Percentiles rank a stretch among this genome's conserved stretches.
Conservation (phyloP, 225 moss, liverwort and hornwort species). For the Pseudisothecium myosuroides region DNA sequence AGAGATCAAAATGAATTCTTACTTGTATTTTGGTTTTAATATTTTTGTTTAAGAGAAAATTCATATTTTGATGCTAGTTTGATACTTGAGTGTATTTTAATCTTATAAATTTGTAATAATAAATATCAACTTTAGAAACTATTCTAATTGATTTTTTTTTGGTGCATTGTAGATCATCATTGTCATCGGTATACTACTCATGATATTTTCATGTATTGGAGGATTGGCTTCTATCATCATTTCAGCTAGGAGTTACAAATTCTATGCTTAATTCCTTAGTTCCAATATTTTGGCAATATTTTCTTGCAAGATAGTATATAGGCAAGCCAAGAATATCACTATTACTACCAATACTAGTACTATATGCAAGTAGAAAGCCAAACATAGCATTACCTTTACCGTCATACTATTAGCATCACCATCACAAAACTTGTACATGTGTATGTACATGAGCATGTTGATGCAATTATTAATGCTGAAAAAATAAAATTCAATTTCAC, state of each 20-base stretch:
- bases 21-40: accelerated
- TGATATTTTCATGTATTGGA: neutral
- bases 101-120: neutral
- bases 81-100: neutral
- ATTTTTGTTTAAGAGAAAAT: neutral
- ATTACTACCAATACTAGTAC: neutral
- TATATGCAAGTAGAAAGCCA: neutral
- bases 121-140: neutral
- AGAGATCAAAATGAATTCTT: neutral
- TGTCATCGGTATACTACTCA: neutral
- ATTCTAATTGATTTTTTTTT: neutral
- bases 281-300: neutral
- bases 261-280: neutral
- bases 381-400: neutral
- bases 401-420: neutral
- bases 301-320: neutral
- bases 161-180: neutral
- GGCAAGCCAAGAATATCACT: neutral
- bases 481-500: neutral
- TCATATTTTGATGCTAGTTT: neutral
- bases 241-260: neutral
- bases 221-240: neutral
- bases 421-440: neutral
- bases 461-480: neutral
- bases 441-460: too few relatives aligned